These are phyloP conservation scores for Yamadazyma songkhlaensis DNA, from an alignment of 1,139 yeast species.

Conservation along the genomic window DNA sequence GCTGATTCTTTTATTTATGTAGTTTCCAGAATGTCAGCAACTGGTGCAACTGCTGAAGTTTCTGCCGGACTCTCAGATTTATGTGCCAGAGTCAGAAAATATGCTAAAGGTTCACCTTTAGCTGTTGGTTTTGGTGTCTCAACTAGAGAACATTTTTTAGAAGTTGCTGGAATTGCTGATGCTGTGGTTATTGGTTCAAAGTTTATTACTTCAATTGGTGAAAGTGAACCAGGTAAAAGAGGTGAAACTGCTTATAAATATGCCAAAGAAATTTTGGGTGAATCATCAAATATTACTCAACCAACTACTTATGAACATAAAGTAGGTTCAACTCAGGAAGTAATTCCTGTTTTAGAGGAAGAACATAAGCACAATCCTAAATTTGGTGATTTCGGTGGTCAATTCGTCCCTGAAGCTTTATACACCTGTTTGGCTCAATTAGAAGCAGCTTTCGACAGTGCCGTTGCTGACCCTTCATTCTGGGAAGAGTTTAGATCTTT, in stretches of 20 bases:
- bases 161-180: constrained; percentile 77
- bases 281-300: constrained; percentile 42
- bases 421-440: constrained; percentile 88
- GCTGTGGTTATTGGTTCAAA: constrained; percentile 97
- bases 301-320: constrained; percentile 29
- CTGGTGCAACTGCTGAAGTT: constrained; percentile 78
- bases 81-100: constrained; percentile 70
- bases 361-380: constrained; percentile 59
- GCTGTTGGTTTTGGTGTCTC: constrained; percentile 98
- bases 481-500: constrained; percentile 89
- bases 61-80: constrained; percentile 64
- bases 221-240: constrained; percentile 57
- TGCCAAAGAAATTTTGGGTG: constrained; percentile 68
- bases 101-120: constrained; percentile 74
- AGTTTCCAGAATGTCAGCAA: constrained; percentile 96
- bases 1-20: constrained; percentile 96
- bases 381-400: constrained; percentile 98
- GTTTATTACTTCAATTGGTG: constrained; percentile 67
- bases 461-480: constrained; percentile 83
- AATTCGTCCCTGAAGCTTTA: constrained; percentile 95
- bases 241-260: constrained; percentile 63
- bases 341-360: constrained; percentile 51
- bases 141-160: constrained; percentile 82
- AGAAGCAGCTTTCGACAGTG: constrained; percentile 82
- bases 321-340: constrained; percentile 22